Percentiles rank a stretch among this genome's conserved stretches.
These are phyloP conservation scores for Mucor piriformis DNA, from an alignment of 371 early-diverging fungal genomes.

Conservation along the genomic window DNA sequence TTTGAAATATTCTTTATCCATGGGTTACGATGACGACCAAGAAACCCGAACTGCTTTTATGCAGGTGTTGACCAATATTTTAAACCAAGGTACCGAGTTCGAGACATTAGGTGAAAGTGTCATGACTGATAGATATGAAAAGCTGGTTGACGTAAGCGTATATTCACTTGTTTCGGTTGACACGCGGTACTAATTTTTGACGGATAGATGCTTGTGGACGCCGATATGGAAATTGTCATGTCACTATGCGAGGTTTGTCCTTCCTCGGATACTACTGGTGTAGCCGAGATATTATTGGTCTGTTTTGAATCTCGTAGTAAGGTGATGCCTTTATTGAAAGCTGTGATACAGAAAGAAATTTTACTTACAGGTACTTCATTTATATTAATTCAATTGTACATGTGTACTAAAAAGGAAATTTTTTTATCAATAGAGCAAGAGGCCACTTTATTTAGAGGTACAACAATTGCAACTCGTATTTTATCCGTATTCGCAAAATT, in stretches of 20 bases:
- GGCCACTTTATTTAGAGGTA: conserved; percentile 88
- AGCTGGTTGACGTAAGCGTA: conserved; percentile 65
- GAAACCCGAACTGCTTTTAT: conserved; percentile 87
- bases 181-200: not conserved
- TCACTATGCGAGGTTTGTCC: conserved; percentile 88
- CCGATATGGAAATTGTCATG: conserved; percentile 75
- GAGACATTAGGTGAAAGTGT: conserved; percentile 79
- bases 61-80: conserved; percentile 87
- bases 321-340: conserved; percentile 70
- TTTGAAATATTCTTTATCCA: conserved; percentile 82
- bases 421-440: conserved; percentile 59
- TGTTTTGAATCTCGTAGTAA: conserved; percentile 80
- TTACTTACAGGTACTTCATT: conserved; percentile 61
- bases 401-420: conserved; percentile 4
- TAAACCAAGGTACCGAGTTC: conserved; percentile 86
- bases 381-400: not conserved
- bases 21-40: conserved; percentile 93
- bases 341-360: conserved; percentile 83
- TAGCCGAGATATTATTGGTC: conserved; percentile 73
- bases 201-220: conserved; percentile 61
- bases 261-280: conserved; percentile 80
- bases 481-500: conserved; percentile 78
- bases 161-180: not conserved
- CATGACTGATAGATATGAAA: conserved; percentile 75
- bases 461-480: conserved; percentile 87